Evolutionary conservation across 2,329 filamentous ascomycete genomes (phyloP), one percentile per base, ranked within the genome.

Genomic region (Emergomyces africanus): DNA sequence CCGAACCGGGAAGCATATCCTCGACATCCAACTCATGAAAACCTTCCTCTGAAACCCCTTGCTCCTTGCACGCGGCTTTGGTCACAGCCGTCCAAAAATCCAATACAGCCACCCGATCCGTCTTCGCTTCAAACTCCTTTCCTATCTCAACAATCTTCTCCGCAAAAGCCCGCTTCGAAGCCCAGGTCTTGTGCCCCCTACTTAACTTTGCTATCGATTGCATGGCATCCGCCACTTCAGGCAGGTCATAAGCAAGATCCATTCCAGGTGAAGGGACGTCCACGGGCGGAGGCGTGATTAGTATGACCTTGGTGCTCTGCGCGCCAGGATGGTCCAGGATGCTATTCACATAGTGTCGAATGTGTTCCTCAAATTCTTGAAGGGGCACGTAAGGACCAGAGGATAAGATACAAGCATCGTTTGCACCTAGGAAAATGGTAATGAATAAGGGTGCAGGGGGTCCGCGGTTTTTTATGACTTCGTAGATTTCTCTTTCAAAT

Each of bases 351-450:
- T 71, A 74, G 14, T 61, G 54, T 54, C 71, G 70, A 20, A 74
- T 68, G 57, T 73, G 71, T 15, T 64, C 64, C 55, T 70, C 67
- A 61, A 71, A 75, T 12, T 64, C 60, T 2, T 63, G 61, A 30
- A 73, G 62, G 2, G 72, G 69, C 1, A 74, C 70, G 41, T 68
- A 67, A 42, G 67, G 67, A 3, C 44, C 42, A 60, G 57, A 18
- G 39, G 48, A 57, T n/a, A 66, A 49, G 33, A 72, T 59, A 60
- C 69, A 72, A 28, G 72, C 72, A 58, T 75, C 72, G 55, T 75
- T 74, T 30, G 71, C 72, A 42, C 73, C 72, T 9, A 75, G 59
- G 59, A 73, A 72, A 59, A 75, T 74, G 20, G 71, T 74, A 61
- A 75, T 66, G 58, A 75, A 67, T 28, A 74, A 66, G 5, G 70